Base-by-base conservation (phyloP, 768 basidiomycete species). In the Boletus edulis region DNA sequence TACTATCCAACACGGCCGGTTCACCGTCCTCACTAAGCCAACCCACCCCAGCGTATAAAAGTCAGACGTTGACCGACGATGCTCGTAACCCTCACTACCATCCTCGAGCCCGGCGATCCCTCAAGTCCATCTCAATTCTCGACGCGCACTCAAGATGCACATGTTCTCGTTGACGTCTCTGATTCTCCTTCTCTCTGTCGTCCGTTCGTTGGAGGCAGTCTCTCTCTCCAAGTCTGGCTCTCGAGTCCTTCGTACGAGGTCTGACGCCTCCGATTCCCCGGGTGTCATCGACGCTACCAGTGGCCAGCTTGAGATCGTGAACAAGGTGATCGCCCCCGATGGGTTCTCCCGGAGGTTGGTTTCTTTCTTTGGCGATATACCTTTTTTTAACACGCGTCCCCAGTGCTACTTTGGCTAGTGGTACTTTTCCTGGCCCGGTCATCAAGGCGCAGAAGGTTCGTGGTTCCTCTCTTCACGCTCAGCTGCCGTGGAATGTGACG, bases 351-450 rank as follows among this genome's bases (percentile, higher is more conserved):
- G 69, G 41, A 68, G 72, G 77, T 77, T 32, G 18, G 69, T 68
- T 55, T 17, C 3, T 55, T 17, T 37, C 7, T 34, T 49, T 44
- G 12, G 3, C 9, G 14, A 38, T 0, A 0, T 45, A 13, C 45
- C 6, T 13, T 41, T 14, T 14, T 31, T 38, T 59, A 32, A 60
- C 27, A 3, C 5, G 8, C 14, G 14, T 32, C 31, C 22, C 17
- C 27, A 79, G 78, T 35, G 64, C 80, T 18, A 71, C 76, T 3
- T 65, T 82, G 39, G 77, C 79, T 35, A 74, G 72, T 31, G 79
- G 79, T 15, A 69, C 59, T 2, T 79, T 79, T 50, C 82, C 79
- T 3, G 82, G 79, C 3, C 79, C 81, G 10, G 59, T 80, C 32
- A 77, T 83, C 57, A 61, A 40, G 17, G 78, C 72, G 13, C 66